A percentile compares a stretch with the other conserved stretches of the same genome.
Conservation (phyloP, 768 basidiomycete genomes). For the Solioccasus polychromus region DNA sequence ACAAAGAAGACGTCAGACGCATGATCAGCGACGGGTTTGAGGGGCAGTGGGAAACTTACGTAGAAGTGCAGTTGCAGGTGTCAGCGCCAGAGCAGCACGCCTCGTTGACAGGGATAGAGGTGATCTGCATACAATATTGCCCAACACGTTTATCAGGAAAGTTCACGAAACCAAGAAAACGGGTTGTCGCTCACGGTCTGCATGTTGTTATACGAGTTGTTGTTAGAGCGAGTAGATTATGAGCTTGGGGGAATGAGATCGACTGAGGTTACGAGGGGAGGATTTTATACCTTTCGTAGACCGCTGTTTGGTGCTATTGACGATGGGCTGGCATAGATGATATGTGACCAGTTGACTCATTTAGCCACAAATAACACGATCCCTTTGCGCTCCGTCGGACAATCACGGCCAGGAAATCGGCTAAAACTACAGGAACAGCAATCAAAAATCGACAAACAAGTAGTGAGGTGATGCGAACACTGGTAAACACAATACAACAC, state of each 20-base stretch:
- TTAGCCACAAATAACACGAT: no score
- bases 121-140: constrained; percentile 3
- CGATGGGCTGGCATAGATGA: no score
- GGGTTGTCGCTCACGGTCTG: constrained; percentile 16
- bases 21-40: not conserved
- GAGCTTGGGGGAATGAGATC: not conserved
- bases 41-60: not conserved
- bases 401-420: no score
- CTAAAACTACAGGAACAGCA: no score
- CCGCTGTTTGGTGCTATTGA: constrained; percentile 5
- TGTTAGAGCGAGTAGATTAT: constrained; percentile 2
- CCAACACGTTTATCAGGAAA: not conserved
- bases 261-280: not conserved
- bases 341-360: no score
- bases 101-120: constrained; percentile 9
- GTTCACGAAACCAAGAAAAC: not conserved
- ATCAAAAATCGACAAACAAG: no score
- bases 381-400: no score
- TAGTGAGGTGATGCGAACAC: no score
- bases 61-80: constrained; percentile 12
- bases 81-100: constrained; percentile 15
- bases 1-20: no score
- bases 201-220: constrained; percentile 8
- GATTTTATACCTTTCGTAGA: constrained; percentile 4
- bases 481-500: no score